Conservation (phyloP, 768 basidiomycete genomes). For the Leccinum imitatum region DNA sequence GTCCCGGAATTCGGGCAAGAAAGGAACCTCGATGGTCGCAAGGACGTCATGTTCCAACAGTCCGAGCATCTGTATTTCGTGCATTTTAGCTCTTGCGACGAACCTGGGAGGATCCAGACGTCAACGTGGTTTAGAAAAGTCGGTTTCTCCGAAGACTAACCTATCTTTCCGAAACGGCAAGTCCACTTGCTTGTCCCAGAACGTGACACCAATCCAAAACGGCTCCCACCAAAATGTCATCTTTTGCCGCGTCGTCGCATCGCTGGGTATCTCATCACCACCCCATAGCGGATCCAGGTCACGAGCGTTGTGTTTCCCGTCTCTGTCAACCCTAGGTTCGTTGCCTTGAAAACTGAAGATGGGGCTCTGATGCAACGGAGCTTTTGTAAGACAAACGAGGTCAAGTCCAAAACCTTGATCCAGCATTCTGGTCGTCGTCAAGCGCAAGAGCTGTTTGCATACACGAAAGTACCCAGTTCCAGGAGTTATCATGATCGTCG, state of each 20-base stretch:
- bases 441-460: constrained; percentile 81
- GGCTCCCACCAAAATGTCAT: constrained; percentile 88
- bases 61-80: constrained; percentile 94
- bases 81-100: constrained; percentile 93
- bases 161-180: constrained; percentile 77
- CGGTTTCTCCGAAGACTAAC: constrained; percentile 35
- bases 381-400: constrained; percentile 85
- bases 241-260: constrained; percentile 39
- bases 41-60: constrained; percentile 89
- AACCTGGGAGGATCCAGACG: constrained; percentile 54
- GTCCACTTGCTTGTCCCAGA: constrained; percentile 89
- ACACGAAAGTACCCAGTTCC: constrained; percentile 95
- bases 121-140: background rate
- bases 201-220: constrained; percentile 78
- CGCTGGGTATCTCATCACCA: constrained; percentile 49
- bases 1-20: constrained; percentile 49
- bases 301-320: constrained; percentile 45
- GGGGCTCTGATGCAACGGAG: constrained; percentile 89
- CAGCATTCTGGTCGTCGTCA: constrained; percentile 91
- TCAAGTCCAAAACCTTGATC: constrained; percentile 92
- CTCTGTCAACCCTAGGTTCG: constrained; percentile 55
- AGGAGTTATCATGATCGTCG: constrained; percentile 85
- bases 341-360: constrained; percentile 84
- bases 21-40: constrained; percentile 85
- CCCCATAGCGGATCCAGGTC: constrained; percentile 76